Percentiles rank a stretch among this genome's conserved stretches.
Evolutionary conservation across 2,329 filamentous ascomycete species (phyloP).

Genomic region (Orbilia oligospora): DNA sequence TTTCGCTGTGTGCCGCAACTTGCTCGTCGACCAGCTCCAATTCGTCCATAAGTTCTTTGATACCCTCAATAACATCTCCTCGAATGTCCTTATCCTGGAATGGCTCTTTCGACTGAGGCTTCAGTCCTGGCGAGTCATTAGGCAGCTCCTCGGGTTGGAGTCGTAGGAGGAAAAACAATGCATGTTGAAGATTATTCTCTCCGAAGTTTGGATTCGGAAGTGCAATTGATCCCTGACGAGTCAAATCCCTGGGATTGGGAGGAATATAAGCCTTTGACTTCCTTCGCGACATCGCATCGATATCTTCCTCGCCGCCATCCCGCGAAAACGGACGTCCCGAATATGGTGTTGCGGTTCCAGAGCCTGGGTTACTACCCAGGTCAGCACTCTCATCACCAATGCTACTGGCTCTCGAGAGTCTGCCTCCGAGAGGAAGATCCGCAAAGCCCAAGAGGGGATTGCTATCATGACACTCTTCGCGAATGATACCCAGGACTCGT

Average conservation of each 20-base stretch:
- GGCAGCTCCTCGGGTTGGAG: conserved; percentile 37
- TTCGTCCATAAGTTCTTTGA: conserved; percentile 96
- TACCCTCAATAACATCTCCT: conserved; percentile 92
- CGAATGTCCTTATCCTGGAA: conserved; percentile 74
- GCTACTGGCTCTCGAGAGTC: conserved; percentile 48
- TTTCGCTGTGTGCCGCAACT: conserved; percentile 87
- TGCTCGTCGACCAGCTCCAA: conserved; percentile 93
- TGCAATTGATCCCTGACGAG: conserved; percentile 41
- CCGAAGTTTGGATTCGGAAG: conserved; percentile 41
- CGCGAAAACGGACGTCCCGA: conserved; percentile 53
- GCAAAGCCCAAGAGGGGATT: conserved; percentile 65
- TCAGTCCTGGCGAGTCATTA: conserved; percentile 54
- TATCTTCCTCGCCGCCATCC: conserved; percentile 52
- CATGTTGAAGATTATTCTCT: conserved; percentile 49
- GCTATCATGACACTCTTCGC: conserved; percentile 89
- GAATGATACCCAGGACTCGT: conserved; percentile 88
- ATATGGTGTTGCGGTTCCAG: conserved; percentile 46
- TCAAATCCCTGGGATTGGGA: conserved; percentile 25
- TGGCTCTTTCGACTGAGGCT: conserved; percentile 27
- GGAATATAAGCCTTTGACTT: conserved; percentile 58
- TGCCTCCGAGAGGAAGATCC: conserved; percentile 47
- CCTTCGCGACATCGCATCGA: conserved; percentile 40
- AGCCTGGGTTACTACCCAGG: conserved; percentile 32
- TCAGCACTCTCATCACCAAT: conserved; percentile 48
- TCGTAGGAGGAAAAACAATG: conserved; percentile 59